Conservation (phyloP, 106 monocot species). For the Dioscorea dumetorum region DNA sequence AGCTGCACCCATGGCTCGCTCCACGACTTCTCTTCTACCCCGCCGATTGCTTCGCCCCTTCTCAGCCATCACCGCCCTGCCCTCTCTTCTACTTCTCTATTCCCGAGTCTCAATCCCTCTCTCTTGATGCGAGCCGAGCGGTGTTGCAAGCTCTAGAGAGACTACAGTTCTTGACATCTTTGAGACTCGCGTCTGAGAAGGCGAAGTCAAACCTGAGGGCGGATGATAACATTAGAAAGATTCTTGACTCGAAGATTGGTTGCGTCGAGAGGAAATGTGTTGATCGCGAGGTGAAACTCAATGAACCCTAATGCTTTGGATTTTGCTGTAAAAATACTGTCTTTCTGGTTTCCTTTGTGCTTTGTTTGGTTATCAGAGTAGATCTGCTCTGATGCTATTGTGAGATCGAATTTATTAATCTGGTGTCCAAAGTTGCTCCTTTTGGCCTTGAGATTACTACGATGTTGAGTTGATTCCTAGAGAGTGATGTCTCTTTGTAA, state of each 20-base stretch:
- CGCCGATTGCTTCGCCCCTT: conserved; percentile 18
- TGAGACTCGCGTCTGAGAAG: conserved; percentile 16
- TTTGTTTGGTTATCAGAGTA: no score
- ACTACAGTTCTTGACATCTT: neutral
- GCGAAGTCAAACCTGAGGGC: neutral
- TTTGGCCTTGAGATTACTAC: no score
- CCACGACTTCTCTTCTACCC: conserved; percentile 3
- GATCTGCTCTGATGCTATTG: no score
- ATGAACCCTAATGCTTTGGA: no score
- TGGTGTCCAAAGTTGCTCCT: no score
- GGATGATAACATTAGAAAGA: conserved; percentile 34
- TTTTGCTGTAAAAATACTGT: no score
- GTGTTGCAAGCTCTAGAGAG: neutral
- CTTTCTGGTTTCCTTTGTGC: no score
- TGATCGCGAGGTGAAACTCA: no score
- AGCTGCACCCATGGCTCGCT: conserved; percentile 4
- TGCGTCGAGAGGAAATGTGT: conserved; percentile 6
- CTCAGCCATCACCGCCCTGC: neutral
- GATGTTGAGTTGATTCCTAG: no score
- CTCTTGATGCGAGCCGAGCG: neutral
- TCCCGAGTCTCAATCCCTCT: neutral
- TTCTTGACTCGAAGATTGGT: conserved; percentile 41
- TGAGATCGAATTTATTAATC: no score
- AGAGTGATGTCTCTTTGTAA: no score
- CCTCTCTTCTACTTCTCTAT: conserved; percentile 3